phyloP scores from a whole-genome alignment of 176 grass and related monocot genomes.

The Avena eriantha region DNA sequence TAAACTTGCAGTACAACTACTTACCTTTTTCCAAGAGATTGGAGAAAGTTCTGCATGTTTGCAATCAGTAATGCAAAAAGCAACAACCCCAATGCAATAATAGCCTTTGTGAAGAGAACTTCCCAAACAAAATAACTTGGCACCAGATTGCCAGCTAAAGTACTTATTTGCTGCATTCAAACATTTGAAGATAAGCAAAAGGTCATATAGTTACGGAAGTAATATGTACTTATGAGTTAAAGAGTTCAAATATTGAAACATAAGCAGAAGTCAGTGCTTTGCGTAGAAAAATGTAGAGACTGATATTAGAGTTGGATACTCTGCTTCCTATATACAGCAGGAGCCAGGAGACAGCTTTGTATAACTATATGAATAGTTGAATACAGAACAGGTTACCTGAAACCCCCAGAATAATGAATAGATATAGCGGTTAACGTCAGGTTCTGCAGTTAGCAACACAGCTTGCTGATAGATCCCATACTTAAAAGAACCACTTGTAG shows the following conservation, averaged over 20 bases:
- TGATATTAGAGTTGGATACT: neutral
- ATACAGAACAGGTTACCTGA: slow-evolving; percentile 60
- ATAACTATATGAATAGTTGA: neutral
- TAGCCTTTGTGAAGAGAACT: slow-evolving; percentile 92
- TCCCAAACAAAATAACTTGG: slow-evolving; percentile 93
- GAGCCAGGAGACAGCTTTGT: neutral
- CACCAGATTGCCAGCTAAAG: slow-evolving; percentile 80
- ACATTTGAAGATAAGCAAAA: neutral
- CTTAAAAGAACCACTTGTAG: slow-evolving; percentile 19
- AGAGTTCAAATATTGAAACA: neutral
- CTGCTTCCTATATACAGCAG: neutral
- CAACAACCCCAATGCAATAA: slow-evolving; percentile 78
- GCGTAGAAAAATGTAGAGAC: neutral
- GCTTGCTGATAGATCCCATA: slow-evolving; percentile 87
- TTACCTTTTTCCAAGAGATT: slow-evolving; percentile 90
- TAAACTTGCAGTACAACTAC: neutral
- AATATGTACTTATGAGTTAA: neutral
- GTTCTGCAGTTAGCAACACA: slow-evolving; percentile 66
- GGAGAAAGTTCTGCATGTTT: slow-evolving; percentile 96
- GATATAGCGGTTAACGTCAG: slow-evolving; percentile 62
- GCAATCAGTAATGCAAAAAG: slow-evolving; percentile 88
- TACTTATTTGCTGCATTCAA: slow-evolving; percentile 87
- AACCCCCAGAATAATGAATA: slow-evolving; percentile 98
- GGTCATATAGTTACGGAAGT: neutral
- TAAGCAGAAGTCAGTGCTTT: neutral